A percentile compares a stretch with the other conserved stretches of the same genome.
Evolutionary conservation across 768 basidiomycete genomes (phyloP).

Genomic region (Calocera cornea): DNA sequence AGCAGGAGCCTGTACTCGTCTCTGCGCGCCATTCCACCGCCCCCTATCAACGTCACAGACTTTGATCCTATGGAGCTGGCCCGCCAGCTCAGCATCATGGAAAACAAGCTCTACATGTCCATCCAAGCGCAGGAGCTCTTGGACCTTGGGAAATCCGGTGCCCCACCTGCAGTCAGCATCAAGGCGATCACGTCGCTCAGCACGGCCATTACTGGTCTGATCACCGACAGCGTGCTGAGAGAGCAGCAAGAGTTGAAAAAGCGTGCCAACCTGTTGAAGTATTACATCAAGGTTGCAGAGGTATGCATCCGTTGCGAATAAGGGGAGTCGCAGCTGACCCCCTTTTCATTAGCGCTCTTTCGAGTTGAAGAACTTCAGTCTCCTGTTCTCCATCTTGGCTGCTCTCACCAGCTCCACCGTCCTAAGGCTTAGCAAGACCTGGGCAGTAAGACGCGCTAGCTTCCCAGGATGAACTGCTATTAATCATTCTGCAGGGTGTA

Average conservation of each 20-base stretch:
- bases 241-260: constrained; percentile 83
- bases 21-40: constrained; percentile 52
- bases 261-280: constrained; percentile 64
- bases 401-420: constrained; percentile 95
- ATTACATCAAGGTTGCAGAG: constrained; percentile 86
- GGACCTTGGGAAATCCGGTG: constrained; percentile 63
- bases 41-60: constrained; percentile 60
- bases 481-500: constrained; percentile 42
- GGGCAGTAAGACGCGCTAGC: constrained; percentile 50
- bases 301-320: constrained; percentile 37
- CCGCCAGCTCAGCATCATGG: constrained; percentile 88
- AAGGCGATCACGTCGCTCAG: constrained; percentile 76
- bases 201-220: constrained; percentile 90
- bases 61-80: constrained; percentile 88
- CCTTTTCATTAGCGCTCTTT: constrained; percentile 66
- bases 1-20: constrained; percentile 59
- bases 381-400: constrained; percentile 80
- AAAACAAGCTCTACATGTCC: constrained; percentile 71
- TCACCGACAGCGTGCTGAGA: constrained; percentile 83
- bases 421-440: constrained; percentile 80
- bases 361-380: constrained; percentile 76
- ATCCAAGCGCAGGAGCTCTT: constrained; percentile 83
- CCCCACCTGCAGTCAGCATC: constrained; percentile 51
- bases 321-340: constrained; percentile 9
- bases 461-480: constrained; percentile 2